Percentiles rank a stretch among this genome's conserved stretches.
These are phyloP conservation scores for Colletotrichum sidae DNA, from an alignment of 2,329 filamentous ascomycete species.

Conservation along the genomic window DNA sequence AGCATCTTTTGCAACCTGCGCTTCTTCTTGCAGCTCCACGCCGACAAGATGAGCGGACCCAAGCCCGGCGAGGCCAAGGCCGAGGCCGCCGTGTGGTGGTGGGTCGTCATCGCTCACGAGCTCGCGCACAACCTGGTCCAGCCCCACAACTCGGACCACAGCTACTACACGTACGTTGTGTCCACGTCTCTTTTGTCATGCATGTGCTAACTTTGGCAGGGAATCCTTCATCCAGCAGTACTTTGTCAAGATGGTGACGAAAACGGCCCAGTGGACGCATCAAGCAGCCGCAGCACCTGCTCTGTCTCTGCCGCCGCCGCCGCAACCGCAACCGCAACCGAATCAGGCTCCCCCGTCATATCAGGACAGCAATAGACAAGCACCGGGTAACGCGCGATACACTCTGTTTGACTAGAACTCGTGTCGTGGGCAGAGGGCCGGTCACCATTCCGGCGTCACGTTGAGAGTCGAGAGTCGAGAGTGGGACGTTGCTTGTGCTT, in stretches of 20 bases:
- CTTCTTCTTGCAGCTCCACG: constrained; percentile 86
- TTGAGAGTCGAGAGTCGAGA: neutral
- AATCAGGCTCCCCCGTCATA: constrained; percentile 21
- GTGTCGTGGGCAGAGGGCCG: neutral
- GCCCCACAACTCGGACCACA: constrained; percentile 82
- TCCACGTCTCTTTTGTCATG: neutral
- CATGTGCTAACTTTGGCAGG: constrained; percentile 49
- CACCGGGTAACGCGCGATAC: constrained; percentile 26
- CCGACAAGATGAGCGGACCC: constrained; percentile 55
- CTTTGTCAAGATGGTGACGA: constrained; percentile 75
- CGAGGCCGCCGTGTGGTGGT: constrained; percentile 89
- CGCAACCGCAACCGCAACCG: constrained; percentile 14
- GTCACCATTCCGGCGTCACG: constrained; percentile 5
- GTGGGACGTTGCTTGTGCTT: no score
- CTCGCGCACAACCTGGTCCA: constrained; percentile 91
- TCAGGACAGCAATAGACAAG: constrained; percentile 33
- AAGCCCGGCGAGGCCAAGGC: constrained; percentile 57
- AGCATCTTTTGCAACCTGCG: constrained; percentile 94
- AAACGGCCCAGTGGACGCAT: constrained; percentile 55
- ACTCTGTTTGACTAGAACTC: constrained; percentile 36
- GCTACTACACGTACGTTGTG: constrained; percentile 77
- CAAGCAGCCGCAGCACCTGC: constrained; percentile 15
- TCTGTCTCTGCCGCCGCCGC: constrained; percentile 19
- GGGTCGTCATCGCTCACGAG: constrained; percentile 95
- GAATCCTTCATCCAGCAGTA: constrained; percentile 84